Conservation (phyloP, 2,329 filamentous ascomycete genomes). For the Ceratocystis harringtonii region DNA sequence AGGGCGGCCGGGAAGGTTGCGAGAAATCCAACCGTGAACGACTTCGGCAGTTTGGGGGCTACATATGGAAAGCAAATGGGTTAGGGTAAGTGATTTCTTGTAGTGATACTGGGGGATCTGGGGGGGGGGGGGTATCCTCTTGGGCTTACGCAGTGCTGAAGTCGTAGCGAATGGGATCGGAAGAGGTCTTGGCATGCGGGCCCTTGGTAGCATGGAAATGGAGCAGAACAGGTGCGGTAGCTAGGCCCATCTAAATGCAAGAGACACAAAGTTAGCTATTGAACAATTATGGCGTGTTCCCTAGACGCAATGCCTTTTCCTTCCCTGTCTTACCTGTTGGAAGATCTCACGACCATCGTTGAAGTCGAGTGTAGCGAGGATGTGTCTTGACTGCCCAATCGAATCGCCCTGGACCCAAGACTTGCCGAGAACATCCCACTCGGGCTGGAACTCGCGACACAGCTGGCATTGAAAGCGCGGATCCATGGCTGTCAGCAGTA, state of each 20-base stretch:
- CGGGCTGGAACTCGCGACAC: constrained; percentile 82
- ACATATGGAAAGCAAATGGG: constrained; percentile 8
- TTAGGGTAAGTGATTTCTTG: constrained; percentile 5
- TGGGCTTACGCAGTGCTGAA: constrained; percentile 59
- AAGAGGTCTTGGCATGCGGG: constrained; percentile 55
- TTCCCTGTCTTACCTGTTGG: constrained; percentile 60
- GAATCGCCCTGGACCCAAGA: constrained; percentile 82
- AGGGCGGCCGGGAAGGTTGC: constrained; percentile 62
- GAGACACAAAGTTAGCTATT: not conserved
- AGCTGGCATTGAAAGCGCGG: constrained; percentile 68
- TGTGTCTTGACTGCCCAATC: constrained; percentile 51
- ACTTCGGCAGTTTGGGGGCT: constrained; percentile 64
- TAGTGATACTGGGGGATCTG: not conserved
- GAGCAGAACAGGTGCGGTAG: constrained; percentile 83
- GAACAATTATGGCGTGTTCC: not conserved
- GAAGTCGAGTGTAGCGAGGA: constrained; percentile 84
- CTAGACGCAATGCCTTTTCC: constrained; percentile 19
- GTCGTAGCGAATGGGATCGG: constrained; percentile 64
- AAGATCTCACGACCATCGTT: constrained; percentile 69
- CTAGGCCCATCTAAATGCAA: constrained; percentile 57
- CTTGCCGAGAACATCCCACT: constrained; percentile 75
- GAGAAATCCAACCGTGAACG: constrained; percentile 62
- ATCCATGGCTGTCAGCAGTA: constrained; percentile 79
- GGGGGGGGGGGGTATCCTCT: not conserved
- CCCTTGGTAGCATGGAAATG: constrained; percentile 71